Base-by-base conservation (phyloP, 2,329 filamentous ascomycete species). In the Penicillium sp. region DNA sequence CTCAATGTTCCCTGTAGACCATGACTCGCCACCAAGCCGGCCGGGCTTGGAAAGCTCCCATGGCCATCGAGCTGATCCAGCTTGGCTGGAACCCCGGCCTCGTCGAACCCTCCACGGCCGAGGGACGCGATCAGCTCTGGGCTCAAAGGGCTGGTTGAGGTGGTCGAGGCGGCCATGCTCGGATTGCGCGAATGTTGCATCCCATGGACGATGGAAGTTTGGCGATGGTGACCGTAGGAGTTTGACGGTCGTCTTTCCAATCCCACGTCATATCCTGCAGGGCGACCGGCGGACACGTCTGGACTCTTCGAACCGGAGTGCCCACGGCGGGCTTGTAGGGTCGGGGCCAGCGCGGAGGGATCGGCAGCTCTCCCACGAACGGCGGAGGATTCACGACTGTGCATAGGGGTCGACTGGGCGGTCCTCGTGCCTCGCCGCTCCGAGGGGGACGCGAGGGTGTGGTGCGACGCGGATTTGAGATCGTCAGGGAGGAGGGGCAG, bases 161-260 rank as follows among this genome's bases (percentile, higher is more conserved):
- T 80, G 41, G 86, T 81, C 62, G 87, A 89, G 27, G 59, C 55
- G 21, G 64, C 63, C 52, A 68, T 81, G 70, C 90, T 96, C 56
- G 89, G 86, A 77, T 94, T 94, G 68, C 91, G 73, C 41, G 79
- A 85, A 68, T 98, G 93, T 65, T 95, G 90, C 53, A 94, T 67
- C 39, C 93, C 91, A 80, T 97, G 87, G 41, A 97, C 90, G 56
- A 97, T 96, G 33, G 91, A 97, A 1, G 91, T 94, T 71, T 98
- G 89, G 39, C 93, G 84, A 69, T 97, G 89, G 65, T 98, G 90
- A 44, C 87, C 87, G 74, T 97, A 84, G 11, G 75, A 77, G 43
- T 67, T 68, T 5, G 67, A 71, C 23, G 68, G 65, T 37, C 63
- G 57, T 45, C 67, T 59, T 55, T 72, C 68, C 43, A 69, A 51